Conservation (phyloP, 2,329 filamentous ascomycete genomes). For the Colletotrichum navitas region DNA sequence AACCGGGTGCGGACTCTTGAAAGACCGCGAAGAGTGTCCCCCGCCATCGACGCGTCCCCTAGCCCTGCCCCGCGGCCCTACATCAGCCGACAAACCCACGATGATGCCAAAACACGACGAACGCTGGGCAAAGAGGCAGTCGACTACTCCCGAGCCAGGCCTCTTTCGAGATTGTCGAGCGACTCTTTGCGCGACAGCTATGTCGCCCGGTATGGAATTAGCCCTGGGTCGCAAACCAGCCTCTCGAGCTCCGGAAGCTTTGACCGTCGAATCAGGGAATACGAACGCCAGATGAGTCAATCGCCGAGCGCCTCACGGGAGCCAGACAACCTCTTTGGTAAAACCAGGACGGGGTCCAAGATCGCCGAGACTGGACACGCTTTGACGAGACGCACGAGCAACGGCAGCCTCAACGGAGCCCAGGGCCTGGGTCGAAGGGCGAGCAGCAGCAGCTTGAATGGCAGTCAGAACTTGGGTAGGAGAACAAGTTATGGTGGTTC, state of each 20-base stretch:
- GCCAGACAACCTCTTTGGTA: constrained; percentile 53
- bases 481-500: constrained; percentile 43
- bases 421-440: constrained; percentile 25
- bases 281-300: constrained; percentile 36
- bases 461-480: constrained; percentile 23
- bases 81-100: constrained; percentile 51
- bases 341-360: constrained; percentile 50
- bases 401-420: constrained; percentile 48
- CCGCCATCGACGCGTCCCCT: constrained; percentile 58
- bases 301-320: constrained; percentile 43
- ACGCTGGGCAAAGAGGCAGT: constrained; percentile 49
- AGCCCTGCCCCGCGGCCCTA: constrained; percentile 64
- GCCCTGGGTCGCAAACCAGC: constrained; percentile 40
- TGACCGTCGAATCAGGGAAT: constrained; percentile 32
- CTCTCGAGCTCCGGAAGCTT: constrained; percentile 41
- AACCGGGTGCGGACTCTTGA: constrained; percentile 47
- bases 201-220: constrained; percentile 40
- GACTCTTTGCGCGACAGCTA: constrained; percentile 45
- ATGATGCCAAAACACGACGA: constrained; percentile 50
- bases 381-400: constrained; percentile 53
- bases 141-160: constrained; percentile 47
- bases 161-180: constrained; percentile 43
- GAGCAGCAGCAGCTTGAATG: constrained; percentile 44
- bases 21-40: constrained; percentile 47
- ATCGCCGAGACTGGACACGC: constrained; percentile 53